Percentiles rank a stretch among this genome's conserved stretches.
phyloP scores from a whole-genome alignment of 2,329 filamentous ascomycete genomes.

The Penicillium sp. region DNA sequence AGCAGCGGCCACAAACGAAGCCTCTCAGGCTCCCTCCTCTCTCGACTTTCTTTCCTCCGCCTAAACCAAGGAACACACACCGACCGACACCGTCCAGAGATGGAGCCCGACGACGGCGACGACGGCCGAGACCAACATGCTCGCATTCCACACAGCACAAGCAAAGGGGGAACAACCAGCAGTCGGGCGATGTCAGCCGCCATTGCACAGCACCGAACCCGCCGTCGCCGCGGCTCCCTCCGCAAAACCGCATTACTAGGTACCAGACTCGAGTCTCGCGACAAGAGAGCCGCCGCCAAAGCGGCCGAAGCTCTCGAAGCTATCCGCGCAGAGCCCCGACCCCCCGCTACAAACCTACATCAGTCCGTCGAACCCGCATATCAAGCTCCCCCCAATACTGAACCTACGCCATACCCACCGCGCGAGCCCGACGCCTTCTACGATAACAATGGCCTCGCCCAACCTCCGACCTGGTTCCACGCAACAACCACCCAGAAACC shows the following conservation, averaged over 20 bases:
- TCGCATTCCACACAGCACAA: slow-evolving; percentile 21
- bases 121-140: slow-evolving; percentile 27
- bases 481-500: slow-evolving; percentile 16
- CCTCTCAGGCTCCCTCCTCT: slow-evolving; percentile 63
- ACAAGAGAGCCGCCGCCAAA: slow-evolving; percentile 28
- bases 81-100: slow-evolving; percentile 26
- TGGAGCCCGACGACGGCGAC: slow-evolving; percentile 28
- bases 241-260: slow-evolving; percentile 82
- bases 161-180: slow-evolving; percentile 26
- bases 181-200: slow-evolving; percentile 50
- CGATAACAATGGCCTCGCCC: slow-evolving; percentile 7
- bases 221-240: slow-evolving; percentile 76
- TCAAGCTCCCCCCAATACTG: slow-evolving; percentile 9
- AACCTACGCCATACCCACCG: slow-evolving; percentile 4
- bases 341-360: slow-evolving; percentile 8
- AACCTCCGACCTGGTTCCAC: slow-evolving; percentile 21
- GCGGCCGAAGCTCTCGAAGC: slow-evolving; percentile 21
- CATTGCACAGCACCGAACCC: slow-evolving; percentile 52
- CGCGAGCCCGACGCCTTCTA: slow-evolving; percentile 14
- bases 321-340: slow-evolving; percentile 10
- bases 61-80: slow-evolving; percentile 40
- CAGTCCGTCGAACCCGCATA: slow-evolving; percentile 3
- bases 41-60: slow-evolving; percentile 66
- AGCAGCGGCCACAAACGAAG: slow-evolving; percentile 49
- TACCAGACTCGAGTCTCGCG: slow-evolving; percentile 41